Percentiles rank a stretch among this genome's conserved stretches.
These are phyloP conservation scores for Lasiosphaeria hispida DNA, from an alignment of 495 filamentous ascomycete genomes.

Conservation along the genomic window DNA sequence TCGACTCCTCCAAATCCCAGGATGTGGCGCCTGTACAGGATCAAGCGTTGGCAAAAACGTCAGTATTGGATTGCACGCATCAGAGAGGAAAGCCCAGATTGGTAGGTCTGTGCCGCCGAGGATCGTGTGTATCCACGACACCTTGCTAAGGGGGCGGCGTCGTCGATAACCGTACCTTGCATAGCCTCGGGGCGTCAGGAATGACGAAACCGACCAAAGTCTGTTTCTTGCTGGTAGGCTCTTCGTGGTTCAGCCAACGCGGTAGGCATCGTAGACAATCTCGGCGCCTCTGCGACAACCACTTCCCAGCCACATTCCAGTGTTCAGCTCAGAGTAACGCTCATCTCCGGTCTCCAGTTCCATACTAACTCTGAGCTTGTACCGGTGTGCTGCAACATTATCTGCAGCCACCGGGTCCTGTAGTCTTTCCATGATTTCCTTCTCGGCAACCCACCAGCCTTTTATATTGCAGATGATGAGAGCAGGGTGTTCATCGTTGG, in stretches of 20 bases:
- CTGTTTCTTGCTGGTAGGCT: neutral
- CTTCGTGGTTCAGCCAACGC: slow-evolving; percentile 18
- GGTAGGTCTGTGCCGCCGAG: too few relatives aligned
- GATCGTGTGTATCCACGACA: neutral
- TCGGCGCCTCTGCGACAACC: slow-evolving; percentile 32
- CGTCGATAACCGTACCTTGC: neutral
- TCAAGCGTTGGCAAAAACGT: too few relatives aligned
- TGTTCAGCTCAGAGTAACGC: slow-evolving; percentile 27
- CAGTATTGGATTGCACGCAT: too few relatives aligned
- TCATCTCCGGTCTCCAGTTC: slow-evolving; percentile 32
- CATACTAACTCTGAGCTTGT: slow-evolving; percentile 29
- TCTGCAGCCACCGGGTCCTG: slow-evolving; percentile 31
- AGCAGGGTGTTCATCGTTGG: slow-evolving; percentile 30
- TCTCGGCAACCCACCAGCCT: slow-evolving; percentile 32
- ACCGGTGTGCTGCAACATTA: slow-evolving; percentile 27
- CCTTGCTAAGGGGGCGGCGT: neutral
- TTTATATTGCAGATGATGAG: slow-evolving; percentile 28
- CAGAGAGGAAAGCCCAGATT: too few relatives aligned
- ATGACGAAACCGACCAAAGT: neutral
- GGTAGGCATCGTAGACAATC: slow-evolving; percentile 35
- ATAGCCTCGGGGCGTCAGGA: neutral
- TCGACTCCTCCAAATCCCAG: too few relatives aligned
- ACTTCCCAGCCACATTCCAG: slow-evolving; percentile 26
- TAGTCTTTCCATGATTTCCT: slow-evolving; percentile 32
- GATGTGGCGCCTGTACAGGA: too few relatives aligned